phyloP scores from a whole-genome alignment of 768 basidiomycete genomes.

The Baorangia bicolor region DNA sequence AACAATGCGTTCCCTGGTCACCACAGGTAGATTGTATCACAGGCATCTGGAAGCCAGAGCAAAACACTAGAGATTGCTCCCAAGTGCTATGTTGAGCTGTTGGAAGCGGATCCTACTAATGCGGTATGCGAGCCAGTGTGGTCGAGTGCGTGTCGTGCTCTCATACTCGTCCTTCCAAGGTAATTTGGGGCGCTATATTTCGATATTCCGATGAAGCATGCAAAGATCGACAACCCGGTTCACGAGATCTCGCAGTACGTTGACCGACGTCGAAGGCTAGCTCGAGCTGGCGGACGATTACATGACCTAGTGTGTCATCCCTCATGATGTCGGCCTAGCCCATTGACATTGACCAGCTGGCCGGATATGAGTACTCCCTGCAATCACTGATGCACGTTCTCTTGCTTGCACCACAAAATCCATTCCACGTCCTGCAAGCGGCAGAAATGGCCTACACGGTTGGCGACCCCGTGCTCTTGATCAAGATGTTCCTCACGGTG shows the following conservation, averaged over 20 bases:
- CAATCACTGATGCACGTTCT: conserved; percentile 77
- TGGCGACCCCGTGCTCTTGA: conserved; percentile 66
- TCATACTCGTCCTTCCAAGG: too few species aligned
- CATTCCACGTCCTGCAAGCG: conserved; percentile 72
- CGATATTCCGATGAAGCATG: too few species aligned
- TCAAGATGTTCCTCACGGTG: conserved; percentile 74
- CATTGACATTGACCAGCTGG: neutral
- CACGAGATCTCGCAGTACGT: conserved; percentile 68
- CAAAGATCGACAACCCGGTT: too few species aligned
- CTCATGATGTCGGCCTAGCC: neutral
- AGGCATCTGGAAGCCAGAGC: too few species aligned
- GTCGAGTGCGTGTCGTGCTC: too few species aligned
- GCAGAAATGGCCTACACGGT: conserved; percentile 85
- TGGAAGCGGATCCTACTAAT: too few species aligned
- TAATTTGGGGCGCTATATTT: too few species aligned
- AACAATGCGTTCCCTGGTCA: too few species aligned
- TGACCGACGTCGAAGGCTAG: conserved; percentile 85
- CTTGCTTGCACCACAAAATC: conserved; percentile 79
- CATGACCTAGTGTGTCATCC: conserved; percentile 57
- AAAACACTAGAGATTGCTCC: too few species aligned
- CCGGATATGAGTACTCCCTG: conserved; percentile 60
- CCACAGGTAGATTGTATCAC: too few species aligned
- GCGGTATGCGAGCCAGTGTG: too few species aligned
- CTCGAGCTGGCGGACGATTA: conserved; percentile 80
- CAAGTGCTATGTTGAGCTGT: too few species aligned